Evolutionary conservation across 2,329 filamentous ascomycete genomes (phyloP).

Genomic region (Botrytis galanthina): DNA sequence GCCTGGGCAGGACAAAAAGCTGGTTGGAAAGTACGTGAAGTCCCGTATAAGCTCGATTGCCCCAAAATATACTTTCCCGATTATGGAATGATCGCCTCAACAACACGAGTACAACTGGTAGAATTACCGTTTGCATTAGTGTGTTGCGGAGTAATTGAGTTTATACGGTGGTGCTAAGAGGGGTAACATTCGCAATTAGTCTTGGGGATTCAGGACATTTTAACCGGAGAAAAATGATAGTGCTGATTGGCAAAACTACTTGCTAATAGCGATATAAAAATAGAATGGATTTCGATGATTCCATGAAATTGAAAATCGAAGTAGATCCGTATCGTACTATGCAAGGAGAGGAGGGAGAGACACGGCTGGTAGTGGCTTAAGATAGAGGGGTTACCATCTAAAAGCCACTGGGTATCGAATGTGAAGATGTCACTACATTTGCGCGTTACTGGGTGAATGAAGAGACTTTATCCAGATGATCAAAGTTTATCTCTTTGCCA

Average conservation of each 20-base stretch:
- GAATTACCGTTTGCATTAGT: neutral
- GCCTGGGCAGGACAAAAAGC: neutral
- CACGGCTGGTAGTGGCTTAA: neutral
- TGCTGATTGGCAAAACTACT: slow-evolving; percentile 4
- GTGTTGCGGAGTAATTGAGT: neutral
- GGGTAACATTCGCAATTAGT: neutral
- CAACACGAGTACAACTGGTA: neutral
- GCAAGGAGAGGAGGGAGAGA: neutral
- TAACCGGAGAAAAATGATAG: neutral
- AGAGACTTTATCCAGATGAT: neutral
- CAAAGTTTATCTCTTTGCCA: neutral
- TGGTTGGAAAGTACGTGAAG: neutral
- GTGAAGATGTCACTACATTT: slow-evolving; percentile 12
- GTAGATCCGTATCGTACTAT: neutral
- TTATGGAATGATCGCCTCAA: neutral
- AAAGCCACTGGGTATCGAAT: neutral
- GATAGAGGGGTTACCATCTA: neutral
- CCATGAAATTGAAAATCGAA: neutral
- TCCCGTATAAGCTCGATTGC: neutral
- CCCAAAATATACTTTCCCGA: neutral
- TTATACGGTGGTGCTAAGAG: neutral
- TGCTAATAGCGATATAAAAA: neutral
- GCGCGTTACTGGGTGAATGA: neutral
- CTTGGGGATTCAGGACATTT: neutral
- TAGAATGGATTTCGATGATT: neutral